phyloP scores from a whole-genome alignment of 1,284 basidiomycete genomes.

The Apiotrichum gracile region DNA sequence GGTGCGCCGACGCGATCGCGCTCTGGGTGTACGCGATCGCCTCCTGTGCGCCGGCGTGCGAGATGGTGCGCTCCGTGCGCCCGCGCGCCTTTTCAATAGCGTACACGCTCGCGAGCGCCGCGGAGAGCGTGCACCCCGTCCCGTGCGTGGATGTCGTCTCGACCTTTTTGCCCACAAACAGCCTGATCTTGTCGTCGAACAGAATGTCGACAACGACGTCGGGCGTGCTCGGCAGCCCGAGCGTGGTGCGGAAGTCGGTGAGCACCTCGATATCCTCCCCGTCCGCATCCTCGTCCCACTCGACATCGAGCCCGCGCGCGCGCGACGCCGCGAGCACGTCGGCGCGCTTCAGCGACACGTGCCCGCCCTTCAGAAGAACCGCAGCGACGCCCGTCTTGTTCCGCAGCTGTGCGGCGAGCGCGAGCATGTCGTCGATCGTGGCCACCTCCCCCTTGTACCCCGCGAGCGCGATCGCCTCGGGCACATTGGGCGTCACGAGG shows the following conservation, averaged over 20 bases:
- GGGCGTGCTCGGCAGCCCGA: constrained; percentile 1
- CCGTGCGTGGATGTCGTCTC: constrained; percentile 77
- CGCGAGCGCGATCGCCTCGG: constrained; percentile 63
- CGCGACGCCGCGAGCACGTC: constrained; percentile 47
- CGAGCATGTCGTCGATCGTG: constrained; percentile 60
- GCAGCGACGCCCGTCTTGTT: constrained; percentile 52
- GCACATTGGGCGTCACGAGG: constrained; percentile 80
- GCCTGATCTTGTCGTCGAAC: constrained; percentile 49
- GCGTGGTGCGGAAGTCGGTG: constrained; percentile 10
- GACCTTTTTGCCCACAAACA: constrained; percentile 64
- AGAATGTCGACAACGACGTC: constrained; percentile 72
- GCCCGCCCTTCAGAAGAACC: constrained; percentile 85
- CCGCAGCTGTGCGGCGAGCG: constrained; percentile 56
- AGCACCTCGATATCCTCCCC: constrained; percentile 27
- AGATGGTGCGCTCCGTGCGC: constrained; percentile 21
- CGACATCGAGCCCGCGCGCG: neutral
- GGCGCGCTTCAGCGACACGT: constrained; percentile 53
- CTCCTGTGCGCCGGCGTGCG: constrained; percentile 56
- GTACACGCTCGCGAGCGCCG: constrained; percentile 62
- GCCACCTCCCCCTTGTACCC: constrained; percentile 44
- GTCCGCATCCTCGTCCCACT: constrained; percentile 10
- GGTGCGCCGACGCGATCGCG: constrained; percentile 66
- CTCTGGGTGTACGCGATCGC: constrained; percentile 69
- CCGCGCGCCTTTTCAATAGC: constrained; percentile 10
- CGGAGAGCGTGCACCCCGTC: constrained; percentile 86